Evolutionary conservation across 345 rosid species (phyloP).

Genomic region (Angophora floribunda): DNA sequence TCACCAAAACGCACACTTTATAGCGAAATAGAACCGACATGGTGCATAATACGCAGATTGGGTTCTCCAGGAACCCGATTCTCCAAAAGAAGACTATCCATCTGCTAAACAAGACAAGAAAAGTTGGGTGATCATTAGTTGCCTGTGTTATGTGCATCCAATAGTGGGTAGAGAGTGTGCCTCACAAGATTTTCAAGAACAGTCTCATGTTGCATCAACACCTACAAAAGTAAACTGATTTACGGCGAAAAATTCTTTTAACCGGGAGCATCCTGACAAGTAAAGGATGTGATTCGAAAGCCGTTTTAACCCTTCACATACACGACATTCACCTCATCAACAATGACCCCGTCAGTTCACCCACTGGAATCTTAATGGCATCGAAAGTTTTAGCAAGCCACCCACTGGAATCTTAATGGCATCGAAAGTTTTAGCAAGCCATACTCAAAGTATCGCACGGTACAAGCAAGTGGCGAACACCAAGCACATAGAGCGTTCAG

Average conservation of each 20-base stretch:
- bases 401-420: neutral
- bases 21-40: neutral
- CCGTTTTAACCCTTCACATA: neutral
- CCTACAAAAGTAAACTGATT: neutral
- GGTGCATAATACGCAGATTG: neutral
- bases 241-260: neutral
- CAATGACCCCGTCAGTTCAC: neutral
- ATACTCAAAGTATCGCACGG: neutral
- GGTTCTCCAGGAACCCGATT: neutral
- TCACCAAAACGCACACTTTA: neutral
- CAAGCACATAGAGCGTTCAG: neutral
- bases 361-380: neutral
- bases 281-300: neutral
- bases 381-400: neutral
- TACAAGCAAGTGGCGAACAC: neutral
- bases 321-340: neutral
- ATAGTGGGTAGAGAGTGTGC: neutral
- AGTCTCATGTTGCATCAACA: neutral
- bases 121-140: neutral
- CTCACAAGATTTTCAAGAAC: neutral
- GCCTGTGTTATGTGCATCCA: neutral
- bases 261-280: neutral
- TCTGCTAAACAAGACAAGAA: neutral
- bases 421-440: neutral
- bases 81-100: neutral